These are phyloP conservation scores for Penicillium bialowiezense DNA, from an alignment of 495 filamentous ascomycete genomes.

Conservation along the genomic window DNA sequence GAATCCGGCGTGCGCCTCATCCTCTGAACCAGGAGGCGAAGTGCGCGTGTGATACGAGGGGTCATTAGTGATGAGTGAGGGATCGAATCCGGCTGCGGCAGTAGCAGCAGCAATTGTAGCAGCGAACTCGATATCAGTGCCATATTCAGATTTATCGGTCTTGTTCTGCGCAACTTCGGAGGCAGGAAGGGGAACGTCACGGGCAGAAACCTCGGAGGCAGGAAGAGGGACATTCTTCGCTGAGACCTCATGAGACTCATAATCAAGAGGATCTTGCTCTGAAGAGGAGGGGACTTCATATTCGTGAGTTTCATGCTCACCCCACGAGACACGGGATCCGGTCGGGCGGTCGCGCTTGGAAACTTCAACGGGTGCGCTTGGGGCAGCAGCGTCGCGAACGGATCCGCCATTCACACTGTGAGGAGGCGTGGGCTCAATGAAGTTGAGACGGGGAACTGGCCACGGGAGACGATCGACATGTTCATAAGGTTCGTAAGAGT, in stretches of 20 bases:
- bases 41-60: slow-evolving; percentile 59
- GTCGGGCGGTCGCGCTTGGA: slow-evolving; percentile 23
- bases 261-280: slow-evolving; percentile 35
- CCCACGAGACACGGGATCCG: slow-evolving; percentile 59
- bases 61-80: slow-evolving; percentile 66
- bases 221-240: slow-evolving; percentile 18
- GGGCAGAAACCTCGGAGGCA: slow-evolving; percentile 10
- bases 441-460: slow-evolving; percentile 44
- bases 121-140: slow-evolving; percentile 64
- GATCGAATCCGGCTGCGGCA: slow-evolving; percentile 65
- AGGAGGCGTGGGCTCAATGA: slow-evolving; percentile 52
- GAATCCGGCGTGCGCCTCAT: slow-evolving; percentile 31
- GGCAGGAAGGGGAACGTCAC: slow-evolving; percentile 15
- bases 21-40: slow-evolving; percentile 61
- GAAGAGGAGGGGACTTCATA: slow-evolving; percentile 57
- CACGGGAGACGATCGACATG: slow-evolving; percentile 39
- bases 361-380: slow-evolving; percentile 21
- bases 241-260: slow-evolving; percentile 17
- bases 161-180: slow-evolving; percentile 13
- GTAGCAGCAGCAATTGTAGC: slow-evolving; percentile 69
- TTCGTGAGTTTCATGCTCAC: slow-evolving; percentile 58
- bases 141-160: slow-evolving; percentile 12
- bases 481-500: slow-evolving; percentile 29
- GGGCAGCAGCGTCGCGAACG: slow-evolving; percentile 30
- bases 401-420: slow-evolving; percentile 43